A percentile compares a stretch with the other conserved stretches of the same genome.
Evolutionary conservation across 2,329 filamentous ascomycete species (phyloP).

Genomic region (Akanthomyces uredinophilus): DNA sequence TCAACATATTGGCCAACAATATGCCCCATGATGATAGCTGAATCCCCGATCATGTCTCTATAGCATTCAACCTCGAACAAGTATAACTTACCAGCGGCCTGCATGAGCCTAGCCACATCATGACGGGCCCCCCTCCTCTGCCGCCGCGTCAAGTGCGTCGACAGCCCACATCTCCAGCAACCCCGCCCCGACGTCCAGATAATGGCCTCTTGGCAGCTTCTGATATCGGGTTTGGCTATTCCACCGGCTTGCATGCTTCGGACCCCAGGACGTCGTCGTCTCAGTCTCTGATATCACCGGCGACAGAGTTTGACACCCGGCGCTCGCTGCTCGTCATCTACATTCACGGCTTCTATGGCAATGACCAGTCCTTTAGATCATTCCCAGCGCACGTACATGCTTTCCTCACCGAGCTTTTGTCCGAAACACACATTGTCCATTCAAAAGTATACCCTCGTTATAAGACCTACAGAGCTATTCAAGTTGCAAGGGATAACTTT

Average conservation of each 20-base stretch:
- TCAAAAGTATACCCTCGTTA: conserved; percentile 82
- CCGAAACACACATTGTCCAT: conserved; percentile 73
- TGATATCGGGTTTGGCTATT: background rate
- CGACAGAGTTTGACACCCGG: conserved; percentile 26
- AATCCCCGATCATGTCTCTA: background rate
- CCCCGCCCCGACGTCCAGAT: background rate
- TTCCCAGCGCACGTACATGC: conserved; percentile 86
- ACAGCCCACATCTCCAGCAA: background rate
- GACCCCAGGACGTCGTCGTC: conserved; percentile 48
- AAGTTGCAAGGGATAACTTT: conserved; percentile 75
- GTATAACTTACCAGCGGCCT: background rate
- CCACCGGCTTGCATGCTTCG: conserved; percentile 7
- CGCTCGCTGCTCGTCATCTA: conserved; percentile 70
- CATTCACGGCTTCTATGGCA: conserved; percentile 87
- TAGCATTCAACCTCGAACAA: background rate
- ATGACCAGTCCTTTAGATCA: conserved; percentile 78
- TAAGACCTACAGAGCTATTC: conserved; percentile 66
- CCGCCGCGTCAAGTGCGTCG: background rate
- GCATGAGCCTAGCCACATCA: background rate
- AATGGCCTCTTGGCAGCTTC: background rate
- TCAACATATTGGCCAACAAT: background rate
- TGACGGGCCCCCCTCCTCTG: conserved; percentile 5
- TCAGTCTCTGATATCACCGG: conserved; percentile 35
- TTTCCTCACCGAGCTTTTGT: conserved; percentile 60
- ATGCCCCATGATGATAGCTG: background rate